Base-by-base conservation (phyloP, 192 early-diverging fungal genomes). In the Rhizophagus prolifer region DNA sequence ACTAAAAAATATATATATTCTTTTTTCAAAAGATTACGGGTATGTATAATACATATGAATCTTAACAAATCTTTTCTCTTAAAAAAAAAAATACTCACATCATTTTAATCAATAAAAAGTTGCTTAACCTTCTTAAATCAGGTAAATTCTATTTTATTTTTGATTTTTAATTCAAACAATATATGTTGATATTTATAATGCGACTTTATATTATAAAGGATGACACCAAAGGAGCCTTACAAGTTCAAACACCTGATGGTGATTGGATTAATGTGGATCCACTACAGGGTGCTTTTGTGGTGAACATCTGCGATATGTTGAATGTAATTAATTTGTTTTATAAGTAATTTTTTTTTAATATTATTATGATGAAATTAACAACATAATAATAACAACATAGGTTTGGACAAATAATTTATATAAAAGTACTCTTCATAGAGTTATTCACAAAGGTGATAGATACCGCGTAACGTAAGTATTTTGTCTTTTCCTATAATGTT, bases 271-370 rank as follows among this genome's bases (percentile, higher is more conserved):
- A 77, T 66, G 88, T 80, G 12, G 78, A 85, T 34, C 88, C 84
- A 7, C 68, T 89, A 66, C 88, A 82, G 0, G 84, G 81, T 14
- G 68, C 85, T 12, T 84, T 87, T 65, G 81, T 89, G 3, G 82
- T 89, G 61, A 89, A 89, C 70, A 86, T 89, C 67, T 87, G 88
- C 4, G 88, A 89, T 73, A 83, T 88, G 80, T 46, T 89, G 41
- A 79, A 85, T 54, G 79, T 79, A 75, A 36, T 30, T 41, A 38
- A 38, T 38, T 38, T 38, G 7, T 38, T 38, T 7, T 38, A 5
- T 6, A 6, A 38, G 36, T 38, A 38, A 8, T 44, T 44, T 44
- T 44, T 44, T 44, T 44, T 44, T 44, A 12, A 12, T 44, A 44
- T 44, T 12, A 44, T 12, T 12, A 44, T 10, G 12, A 44, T 44